phyloP scores from a whole-genome alignment of 169 alveolate genomes.

The Eimeria necatrix region DNA sequence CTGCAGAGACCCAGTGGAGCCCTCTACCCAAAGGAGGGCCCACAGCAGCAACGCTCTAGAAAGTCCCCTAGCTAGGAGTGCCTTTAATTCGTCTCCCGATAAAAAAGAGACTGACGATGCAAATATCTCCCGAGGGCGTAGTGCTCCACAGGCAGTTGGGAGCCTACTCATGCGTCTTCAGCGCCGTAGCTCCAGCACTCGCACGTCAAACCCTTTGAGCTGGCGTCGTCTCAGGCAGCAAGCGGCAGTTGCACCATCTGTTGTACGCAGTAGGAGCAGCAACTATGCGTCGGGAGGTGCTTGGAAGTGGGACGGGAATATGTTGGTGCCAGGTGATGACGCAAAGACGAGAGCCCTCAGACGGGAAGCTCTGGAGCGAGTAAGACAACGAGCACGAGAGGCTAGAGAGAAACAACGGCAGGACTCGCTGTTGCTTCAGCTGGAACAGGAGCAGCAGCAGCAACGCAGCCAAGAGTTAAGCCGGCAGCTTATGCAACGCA shows the following conservation, averaged over 20 bases:
- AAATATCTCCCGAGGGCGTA: too few species aligned
- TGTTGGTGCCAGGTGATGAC: conserved; percentile 42
- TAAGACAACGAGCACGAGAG: conserved; percentile 57
- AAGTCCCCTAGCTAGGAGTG: neutral
- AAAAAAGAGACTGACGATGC: neutral
- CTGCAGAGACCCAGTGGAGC: neutral
- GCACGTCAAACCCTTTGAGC: conserved; percentile 31
- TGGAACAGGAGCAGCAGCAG: conserved; percentile 60
- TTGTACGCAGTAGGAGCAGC: conserved; percentile 48
- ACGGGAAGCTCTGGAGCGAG: conserved; percentile 51
- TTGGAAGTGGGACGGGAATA: conserved; percentile 56
- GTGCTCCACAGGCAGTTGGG: conserved; percentile 42
- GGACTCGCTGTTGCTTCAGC: conserved; percentile 3
- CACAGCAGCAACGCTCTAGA: conserved; percentile 34
- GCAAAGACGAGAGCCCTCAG: conserved; percentile 9
- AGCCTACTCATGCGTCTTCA: conserved; percentile 24
- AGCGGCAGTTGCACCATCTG: neutral
- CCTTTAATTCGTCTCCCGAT: neutral
- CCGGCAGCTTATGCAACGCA: conserved; percentile 36
- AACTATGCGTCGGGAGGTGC: neutral
- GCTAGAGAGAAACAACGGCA: conserved; percentile 61
- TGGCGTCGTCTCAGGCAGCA: conserved; percentile 30
- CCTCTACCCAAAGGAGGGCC: neutral
- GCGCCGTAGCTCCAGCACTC: conserved; percentile 59
- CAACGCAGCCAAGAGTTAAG: conserved; percentile 36